Evolutionary conservation across 768 basidiomycete species (phyloP), one percentile per base, ranked within the genome.

Genomic region (Kwoniella mangroviensis): DNA sequence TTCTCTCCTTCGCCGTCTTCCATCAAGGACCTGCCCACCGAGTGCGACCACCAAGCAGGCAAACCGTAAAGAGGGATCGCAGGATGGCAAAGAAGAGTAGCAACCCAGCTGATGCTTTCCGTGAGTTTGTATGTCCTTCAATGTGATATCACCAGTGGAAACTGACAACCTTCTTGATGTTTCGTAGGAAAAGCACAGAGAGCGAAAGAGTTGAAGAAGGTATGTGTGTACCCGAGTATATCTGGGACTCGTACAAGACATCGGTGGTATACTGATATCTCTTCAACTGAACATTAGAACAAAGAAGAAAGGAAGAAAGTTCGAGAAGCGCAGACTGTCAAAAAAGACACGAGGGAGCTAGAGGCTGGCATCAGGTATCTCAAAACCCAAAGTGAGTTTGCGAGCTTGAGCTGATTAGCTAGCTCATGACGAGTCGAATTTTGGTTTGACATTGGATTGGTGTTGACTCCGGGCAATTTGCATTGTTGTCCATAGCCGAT

Each of bases 171-270:
- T 57, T n/a, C 52, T 22, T 24, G 22, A 9, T 19, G 4, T 17
- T 12, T 43, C n/a, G 15, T 75, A 97, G 94, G 94, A 65, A 98
- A 98, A 84, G 90, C 92, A 3, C 90, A 90, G 80, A 87, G 93
- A 69, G 94, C 94, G 83, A 98, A 94, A 82, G 96, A 99, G 82
- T 85, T 98, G 54, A 96, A 96, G 85, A 96, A 94, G 90, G 94
- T 90, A 84, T 74, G 88, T 72, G 43, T 34, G 6, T 34, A 34
- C 34, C 34, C 34, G 34, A 34, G 5, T 34, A 34, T 34, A 34
- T 7, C 34, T 34, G 34, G 9, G 34, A 34, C 34, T 34, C 4
- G 34, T 34, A 34, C 34, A 34, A 34, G 34, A 34, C 34, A 34
- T 34, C 34, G 34, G 34, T 57, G 21, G 15, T 65, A 24, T 55